Conservation (phyloP, 352 stramenopile species). For the Plasmopara muralis region DNA sequence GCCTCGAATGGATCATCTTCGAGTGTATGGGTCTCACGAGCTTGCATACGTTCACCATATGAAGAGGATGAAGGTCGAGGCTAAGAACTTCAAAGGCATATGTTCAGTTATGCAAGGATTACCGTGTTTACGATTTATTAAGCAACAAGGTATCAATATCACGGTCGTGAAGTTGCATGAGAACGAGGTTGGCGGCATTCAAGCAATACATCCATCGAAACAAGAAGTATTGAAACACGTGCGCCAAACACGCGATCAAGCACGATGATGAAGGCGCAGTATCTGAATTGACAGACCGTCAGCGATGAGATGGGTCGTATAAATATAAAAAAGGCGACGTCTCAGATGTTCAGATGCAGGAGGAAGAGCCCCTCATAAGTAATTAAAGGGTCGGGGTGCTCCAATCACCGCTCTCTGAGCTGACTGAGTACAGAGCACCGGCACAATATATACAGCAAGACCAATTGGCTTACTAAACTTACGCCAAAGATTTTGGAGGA, state of each 20-base stretch:
- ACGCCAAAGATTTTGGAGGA: background rate
- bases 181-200: background rate
- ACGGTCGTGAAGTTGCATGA: background rate
- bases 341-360: background rate
- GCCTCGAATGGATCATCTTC: too few relatives aligned
- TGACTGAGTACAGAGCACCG: background rate
- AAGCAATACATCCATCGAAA: background rate
- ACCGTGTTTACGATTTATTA: background rate
- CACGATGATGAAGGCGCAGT: background rate
- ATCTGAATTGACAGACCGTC: background rate
- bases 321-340: background rate
- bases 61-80: too few relatives aligned
- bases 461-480: background rate
- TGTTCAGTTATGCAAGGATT: background rate
- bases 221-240: background rate
- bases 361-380: background rate
- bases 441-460: background rate
- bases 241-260: background rate
- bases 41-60: too few relatives aligned
- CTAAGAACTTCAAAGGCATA: background rate
- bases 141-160: background rate
- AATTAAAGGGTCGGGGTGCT: background rate
- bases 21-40: too few relatives aligned
- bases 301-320: too few relatives aligned
- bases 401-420: background rate